phyloP scores from a whole-genome alignment of 2,329 filamentous ascomycete genomes.

The Paraphoma chrysanthemicola region DNA sequence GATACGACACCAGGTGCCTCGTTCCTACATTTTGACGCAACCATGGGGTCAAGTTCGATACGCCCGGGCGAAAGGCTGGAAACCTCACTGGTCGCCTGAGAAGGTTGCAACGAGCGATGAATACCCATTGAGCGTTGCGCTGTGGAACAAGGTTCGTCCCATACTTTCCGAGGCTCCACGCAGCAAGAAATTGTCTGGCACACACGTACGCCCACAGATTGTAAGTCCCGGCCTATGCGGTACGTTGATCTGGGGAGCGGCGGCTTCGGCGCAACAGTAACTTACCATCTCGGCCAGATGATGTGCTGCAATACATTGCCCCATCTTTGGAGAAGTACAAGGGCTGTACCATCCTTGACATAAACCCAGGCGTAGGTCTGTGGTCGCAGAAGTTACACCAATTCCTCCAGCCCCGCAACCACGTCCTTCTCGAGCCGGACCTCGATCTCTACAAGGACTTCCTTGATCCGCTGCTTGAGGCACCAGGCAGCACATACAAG shows the following conservation, averaged over 20 bases:
- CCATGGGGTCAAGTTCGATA: not conserved
- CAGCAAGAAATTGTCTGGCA: not conserved
- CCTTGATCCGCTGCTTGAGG: constrained; percentile 57
- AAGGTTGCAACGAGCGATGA: constrained; percentile 17
- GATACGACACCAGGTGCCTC: not conserved
- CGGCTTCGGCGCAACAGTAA: not conserved
- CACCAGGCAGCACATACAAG: constrained; percentile 55
- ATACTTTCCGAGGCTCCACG: not conserved
- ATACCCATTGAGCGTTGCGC: constrained; percentile 19
- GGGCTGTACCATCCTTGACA: constrained; percentile 85
- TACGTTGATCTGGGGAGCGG: constrained; percentile 37
- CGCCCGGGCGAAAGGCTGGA: not conserved
- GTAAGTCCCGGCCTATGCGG: constrained; percentile 56
- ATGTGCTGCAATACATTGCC: constrained; percentile 73
- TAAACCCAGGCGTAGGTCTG: constrained; percentile 80
- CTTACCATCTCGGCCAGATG: constrained; percentile 57
- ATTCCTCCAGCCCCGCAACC: constrained; percentile 76
- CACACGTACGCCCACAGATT: constrained; percentile 41
- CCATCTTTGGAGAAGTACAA: constrained; percentile 71
- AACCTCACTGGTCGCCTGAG: constrained; percentile 17
- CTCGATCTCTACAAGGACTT: constrained; percentile 64
- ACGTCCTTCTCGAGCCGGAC: constrained; percentile 82
- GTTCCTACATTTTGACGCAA: not conserved
- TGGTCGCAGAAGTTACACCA: constrained; percentile 82
- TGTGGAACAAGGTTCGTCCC: constrained; percentile 17